Evolutionary conservation across 768 basidiomycete species (phyloP).

Genomic region (Trametes gibbosa): DNA sequence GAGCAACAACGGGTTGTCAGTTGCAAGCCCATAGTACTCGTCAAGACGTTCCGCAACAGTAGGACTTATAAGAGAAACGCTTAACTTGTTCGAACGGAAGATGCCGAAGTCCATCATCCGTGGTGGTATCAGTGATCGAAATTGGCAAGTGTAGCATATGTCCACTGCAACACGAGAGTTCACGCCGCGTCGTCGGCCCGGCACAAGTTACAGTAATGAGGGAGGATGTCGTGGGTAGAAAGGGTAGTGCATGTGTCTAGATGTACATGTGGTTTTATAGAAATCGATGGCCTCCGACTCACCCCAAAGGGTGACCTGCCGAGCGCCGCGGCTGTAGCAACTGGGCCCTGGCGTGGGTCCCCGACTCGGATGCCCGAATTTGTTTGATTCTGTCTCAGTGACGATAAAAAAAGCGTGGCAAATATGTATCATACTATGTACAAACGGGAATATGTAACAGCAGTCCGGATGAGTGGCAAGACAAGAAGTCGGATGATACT

Average conservation of each 20-base stretch:
- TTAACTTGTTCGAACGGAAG: neutral
- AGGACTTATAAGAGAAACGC: neutral
- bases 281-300: too few species aligned
- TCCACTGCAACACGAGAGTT: neutral
- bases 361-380: too few species aligned
- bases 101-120: neutral
- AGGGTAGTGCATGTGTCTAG: too few species aligned
- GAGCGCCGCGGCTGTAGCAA: too few species aligned
- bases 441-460: neutral
- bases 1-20: neutral
- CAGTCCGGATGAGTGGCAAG: constrained; percentile 10
- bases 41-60: too few species aligned
- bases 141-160: neutral
- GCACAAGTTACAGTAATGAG: neutral
- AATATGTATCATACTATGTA: too few species aligned
- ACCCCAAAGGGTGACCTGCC: too few species aligned
- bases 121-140: neutral
- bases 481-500: constrained; percentile 19
- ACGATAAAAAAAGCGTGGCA: too few species aligned
- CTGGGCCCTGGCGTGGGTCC: too few species aligned
- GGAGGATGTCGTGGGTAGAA: neutral
- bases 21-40: neutral
- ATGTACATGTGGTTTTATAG: too few species aligned
- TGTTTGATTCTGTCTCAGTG: too few species aligned
- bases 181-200: too few species aligned